Evolutionary conservation across 768 basidiomycete genomes (phyloP).

Genomic region (Clavulina sp.): DNA sequence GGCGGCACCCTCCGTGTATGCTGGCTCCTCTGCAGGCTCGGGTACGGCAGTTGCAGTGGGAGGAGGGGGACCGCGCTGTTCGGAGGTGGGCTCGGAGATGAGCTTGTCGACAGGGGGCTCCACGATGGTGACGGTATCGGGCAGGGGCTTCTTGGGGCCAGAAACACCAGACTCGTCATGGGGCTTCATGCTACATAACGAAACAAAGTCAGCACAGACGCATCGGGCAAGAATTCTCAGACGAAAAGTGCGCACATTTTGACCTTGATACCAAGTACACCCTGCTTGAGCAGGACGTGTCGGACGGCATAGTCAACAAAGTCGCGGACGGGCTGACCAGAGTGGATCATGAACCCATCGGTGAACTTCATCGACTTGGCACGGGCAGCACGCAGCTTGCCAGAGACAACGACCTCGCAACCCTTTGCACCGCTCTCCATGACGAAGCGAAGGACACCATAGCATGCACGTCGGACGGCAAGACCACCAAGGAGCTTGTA

Average conservation of each 20-base stretch:
- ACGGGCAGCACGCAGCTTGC: slow-evolving; percentile 98
- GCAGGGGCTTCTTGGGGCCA: slow-evolving; percentile 86
- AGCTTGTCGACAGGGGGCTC: slow-evolving; percentile 87
- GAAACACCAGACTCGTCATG: slow-evolving; percentile 79
- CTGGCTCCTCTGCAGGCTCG: too few species aligned
- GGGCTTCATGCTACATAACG: slow-evolving; percentile 70
- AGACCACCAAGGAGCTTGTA: slow-evolving; percentile 99
- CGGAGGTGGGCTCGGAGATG: slow-evolving; percentile 74
- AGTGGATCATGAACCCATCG: slow-evolving; percentile 98
- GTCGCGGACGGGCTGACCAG: slow-evolving; percentile 91
- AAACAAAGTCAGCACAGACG: slow-evolving; percentile 2
- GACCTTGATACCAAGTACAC: slow-evolving; percentile 99
- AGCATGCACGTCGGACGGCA: slow-evolving; percentile 94
- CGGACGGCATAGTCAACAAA: slow-evolving; percentile 96
- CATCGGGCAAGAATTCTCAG: not conserved
- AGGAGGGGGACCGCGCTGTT: slow-evolving; percentile 44
- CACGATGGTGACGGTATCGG: slow-evolving; percentile 79
- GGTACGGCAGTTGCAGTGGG: not conserved
- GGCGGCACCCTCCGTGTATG: too few species aligned
- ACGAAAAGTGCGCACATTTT: slow-evolving; percentile 80
- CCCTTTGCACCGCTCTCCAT: slow-evolving; percentile 99
- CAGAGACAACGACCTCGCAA: slow-evolving; percentile 98
- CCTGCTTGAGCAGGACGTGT: slow-evolving; percentile 94
- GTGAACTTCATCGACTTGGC: slow-evolving; percentile 99
- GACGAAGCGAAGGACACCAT: slow-evolving; percentile 99